Base-by-base conservation (phyloP, 2,329 filamentous ascomycete species). In the Botrytis aclada region DNA sequence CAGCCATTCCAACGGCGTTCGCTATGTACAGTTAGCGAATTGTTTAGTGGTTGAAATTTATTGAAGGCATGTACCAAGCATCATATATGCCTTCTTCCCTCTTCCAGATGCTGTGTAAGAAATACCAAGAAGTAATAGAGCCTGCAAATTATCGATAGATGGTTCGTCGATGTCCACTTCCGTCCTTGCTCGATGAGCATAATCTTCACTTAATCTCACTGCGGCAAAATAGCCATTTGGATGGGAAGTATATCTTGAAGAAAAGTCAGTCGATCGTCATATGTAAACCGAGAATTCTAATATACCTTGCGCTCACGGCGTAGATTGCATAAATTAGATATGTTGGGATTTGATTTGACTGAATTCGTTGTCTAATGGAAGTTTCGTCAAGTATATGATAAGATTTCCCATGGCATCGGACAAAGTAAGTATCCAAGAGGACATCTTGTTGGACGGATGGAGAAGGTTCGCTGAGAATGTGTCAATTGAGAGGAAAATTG, bases 21-120 rank as follows among this genome's bases (percentile, higher is more conserved):
- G 90, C 92, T 94, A 77, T 58, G 71, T 60, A 2, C 1, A 45
- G 76, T 87, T 77, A 86, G 84, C 67, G 51, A 56, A 14, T 9
- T 41, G 2, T 69, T 22, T 76, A 41, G 67, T 60, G 14, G 22
- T 29, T 58, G 20, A 22, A 16, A 69, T 18, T 54, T 16, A n/a
- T 41, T 29, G 5, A 29, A 54, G 22, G 7, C 39, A 78, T 84
- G 32, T 89, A 93, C 93, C 89, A 77, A 97, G 85, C 56, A 94
- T 86, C 93, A 97, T 97, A 77, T 94, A 96, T 1, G 93, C 91
- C 82, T 93, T 96, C 82, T 93, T 95, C 25, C 93, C 93, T 78
- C 92, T 90, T 39, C 94, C 93, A 43, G 89, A 86, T 51, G 93
- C 93, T 66, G 90, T 93, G 78, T 90, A 95, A 4, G 93, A 90